Evolutionary conservation across 257 asterid species (phyloP).

Genomic region (Lithospermum erythrorhizon): DNA sequence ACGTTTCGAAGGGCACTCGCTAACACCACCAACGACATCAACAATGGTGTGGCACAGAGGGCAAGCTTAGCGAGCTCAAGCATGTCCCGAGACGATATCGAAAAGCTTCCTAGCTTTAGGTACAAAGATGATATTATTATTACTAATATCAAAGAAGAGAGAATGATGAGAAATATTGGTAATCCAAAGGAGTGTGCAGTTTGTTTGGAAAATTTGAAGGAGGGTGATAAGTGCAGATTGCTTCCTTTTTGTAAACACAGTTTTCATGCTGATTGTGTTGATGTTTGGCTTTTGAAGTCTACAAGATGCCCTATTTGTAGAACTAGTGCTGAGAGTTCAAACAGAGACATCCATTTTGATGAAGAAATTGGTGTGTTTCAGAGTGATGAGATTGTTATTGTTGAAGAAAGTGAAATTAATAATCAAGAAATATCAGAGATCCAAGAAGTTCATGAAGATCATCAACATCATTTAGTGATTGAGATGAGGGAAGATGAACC

Average conservation of each 20-base stretch:
- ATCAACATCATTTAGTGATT: not conserved
- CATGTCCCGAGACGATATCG: conserved; percentile 67
- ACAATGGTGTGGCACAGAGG: conserved; percentile 20
- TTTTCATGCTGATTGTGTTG: conserved; percentile 64
- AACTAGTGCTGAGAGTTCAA: conserved; percentile 22
- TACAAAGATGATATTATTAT: conserved; percentile 34
- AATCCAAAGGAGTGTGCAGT: conserved; percentile 43
- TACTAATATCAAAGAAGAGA: too few relatives aligned
- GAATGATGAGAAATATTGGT: not conserved
- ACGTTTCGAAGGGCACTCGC: too few relatives aligned
- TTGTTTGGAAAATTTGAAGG: conserved; percentile 44
- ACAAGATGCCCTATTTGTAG: conserved; percentile 63
- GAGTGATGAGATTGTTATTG: not conserved
- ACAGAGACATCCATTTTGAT: conserved; percentile 1
- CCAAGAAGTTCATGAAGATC: not conserved
- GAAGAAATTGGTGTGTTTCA: conserved; percentile 12
- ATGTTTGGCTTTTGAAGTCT: conserved; percentile 51
- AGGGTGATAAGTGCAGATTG: conserved; percentile 58
- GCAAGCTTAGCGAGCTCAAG: conserved; percentile 42
- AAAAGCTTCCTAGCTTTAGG: conserved; percentile 62
- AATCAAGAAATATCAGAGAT: not conserved
- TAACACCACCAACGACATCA: not conserved
- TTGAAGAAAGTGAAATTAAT: not conserved
- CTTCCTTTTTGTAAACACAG: conserved; percentile 59
- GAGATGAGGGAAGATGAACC: too few relatives aligned